These are phyloP conservation scores for Rubroboletus satanas DNA, from an alignment of 768 basidiomycete genomes.

Conservation along the genomic window DNA sequence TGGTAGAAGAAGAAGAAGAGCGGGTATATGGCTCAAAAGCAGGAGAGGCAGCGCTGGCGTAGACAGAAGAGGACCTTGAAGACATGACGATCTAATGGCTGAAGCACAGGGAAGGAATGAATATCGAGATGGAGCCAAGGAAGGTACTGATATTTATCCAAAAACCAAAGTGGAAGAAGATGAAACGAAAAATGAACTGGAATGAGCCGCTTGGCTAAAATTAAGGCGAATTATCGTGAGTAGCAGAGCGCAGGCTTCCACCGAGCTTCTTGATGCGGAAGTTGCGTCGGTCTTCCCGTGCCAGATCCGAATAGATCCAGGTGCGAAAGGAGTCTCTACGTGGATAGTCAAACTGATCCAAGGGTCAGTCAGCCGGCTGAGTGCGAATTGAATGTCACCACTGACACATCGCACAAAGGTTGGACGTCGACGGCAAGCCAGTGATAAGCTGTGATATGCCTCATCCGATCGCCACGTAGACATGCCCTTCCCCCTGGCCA, in stretches of 20 bases:
- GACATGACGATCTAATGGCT: conserved; percentile 19
- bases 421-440: not conserved
- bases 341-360: conserved; percentile 2
- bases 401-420: not conserved
- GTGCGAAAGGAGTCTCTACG: conserved; percentile 10
- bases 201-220: conserved; percentile 27
- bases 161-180: conserved; percentile 8
- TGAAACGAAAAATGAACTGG: conserved; percentile 16
- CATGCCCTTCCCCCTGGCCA: not conserved
- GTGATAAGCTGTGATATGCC: not conserved
- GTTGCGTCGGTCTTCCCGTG: conserved; percentile 7
- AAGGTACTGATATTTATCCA: conserved; percentile 28
- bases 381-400: not conserved
- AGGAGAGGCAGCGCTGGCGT: conserved; percentile 27
- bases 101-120: conserved; percentile 1
- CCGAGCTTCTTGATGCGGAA: conserved; percentile 27
- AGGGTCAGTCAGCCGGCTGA: conserved; percentile 1
- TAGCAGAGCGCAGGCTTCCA: conserved; percentile 19
- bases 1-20: conserved; percentile 17
- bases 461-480: not conserved
- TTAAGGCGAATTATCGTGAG: conserved; percentile 26
- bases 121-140: conserved; percentile 1
- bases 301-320: conserved; percentile 21
- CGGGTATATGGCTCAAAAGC: conserved; percentile 26
- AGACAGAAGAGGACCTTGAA: conserved; percentile 25